Base-by-base conservation (phyloP, 345 rosid genomes). In the Salix caprea region DNA sequence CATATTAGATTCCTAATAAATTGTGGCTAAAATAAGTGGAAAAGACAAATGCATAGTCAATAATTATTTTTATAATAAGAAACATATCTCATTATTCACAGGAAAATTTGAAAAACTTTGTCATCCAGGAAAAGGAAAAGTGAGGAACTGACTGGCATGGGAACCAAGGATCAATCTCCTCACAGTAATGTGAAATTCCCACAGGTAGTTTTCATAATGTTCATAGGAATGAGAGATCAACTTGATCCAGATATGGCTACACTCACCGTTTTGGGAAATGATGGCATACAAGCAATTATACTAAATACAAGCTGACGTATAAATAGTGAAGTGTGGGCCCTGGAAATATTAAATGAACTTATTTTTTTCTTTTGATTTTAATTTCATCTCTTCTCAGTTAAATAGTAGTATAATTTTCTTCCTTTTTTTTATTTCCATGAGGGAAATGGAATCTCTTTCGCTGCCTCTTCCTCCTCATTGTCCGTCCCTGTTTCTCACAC, bases 121-220 rank as follows among this genome's bases (percentile, higher is more conserved):
- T 80, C 82, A 72, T 76, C 88, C 68, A 92, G 84, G 77, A 92
- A 88, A 80, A 86, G 90, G 76, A 91, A 88, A 82, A 76, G 66
- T 65, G 88, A 86, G 64, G 91, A 89, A 40, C 67, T 83, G 52
- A 48, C 72, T 44, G 73, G 78, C 74, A 24, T 73, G 18, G 81
- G 79, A 67, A 77, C 78, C 67, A 80, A 79, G 64, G 84, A 75
- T 74, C 78, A 84, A 70, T 34, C 78, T n/a, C 23, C 32, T 77
- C 73, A 60, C 10, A 67, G 69, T 32, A 21, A 52, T 79, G 75
- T 72, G 76, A 87, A 78, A 50, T 68, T 67, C 68, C 86, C 76
- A 54, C 79, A 82, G 91, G 92, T 89, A 48, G 7, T 18, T 21
- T 52, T 52, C 60, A 52, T 19, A 52, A 52, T 52, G 60, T 18